Evolutionary conservation across 177 flowering plant genomes (phyloP).

Genomic region (Telopea speciosissima): DNA sequence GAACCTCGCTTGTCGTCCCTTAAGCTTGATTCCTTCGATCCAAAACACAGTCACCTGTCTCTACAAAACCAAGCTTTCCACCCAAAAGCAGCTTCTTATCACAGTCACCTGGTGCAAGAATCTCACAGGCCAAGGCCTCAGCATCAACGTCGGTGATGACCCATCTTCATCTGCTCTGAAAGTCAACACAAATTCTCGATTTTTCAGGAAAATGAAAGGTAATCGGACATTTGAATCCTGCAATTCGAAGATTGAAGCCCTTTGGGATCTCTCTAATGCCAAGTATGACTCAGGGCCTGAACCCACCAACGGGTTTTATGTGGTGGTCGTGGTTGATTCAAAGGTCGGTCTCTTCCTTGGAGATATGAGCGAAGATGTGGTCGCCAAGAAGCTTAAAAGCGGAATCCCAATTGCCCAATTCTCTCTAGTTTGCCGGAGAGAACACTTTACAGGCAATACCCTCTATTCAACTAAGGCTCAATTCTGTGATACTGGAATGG

Average conservation of each 20-base stretch:
- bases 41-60: slow-evolving; percentile 39
- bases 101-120: slow-evolving; percentile 48
- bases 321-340: slow-evolving; percentile 40
- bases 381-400: slow-evolving; percentile 10
- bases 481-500: slow-evolving; percentile 36
- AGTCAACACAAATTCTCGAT: slow-evolving; percentile 16
- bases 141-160: slow-evolving; percentile 21
- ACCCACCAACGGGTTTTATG: slow-evolving; percentile 39
- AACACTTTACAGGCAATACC: slow-evolving; percentile 36
- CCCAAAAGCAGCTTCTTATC: slow-evolving; percentile 31
- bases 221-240: slow-evolving; percentile 19
- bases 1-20: slow-evolving; percentile 23
- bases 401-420: slow-evolving; percentile 18
- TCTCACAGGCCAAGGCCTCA: slow-evolving; percentile 27
- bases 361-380: slow-evolving; percentile 26
- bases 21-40: slow-evolving; percentile 31
- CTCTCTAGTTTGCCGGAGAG: slow-evolving; percentile 44
- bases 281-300: slow-evolving; percentile 46
- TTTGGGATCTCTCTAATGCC: slow-evolving; percentile 61
- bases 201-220: slow-evolving; percentile 35
- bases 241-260: slow-evolving; percentile 30
- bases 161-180: slow-evolving; percentile 16
- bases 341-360: slow-evolving; percentile 40
- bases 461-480: slow-evolving; percentile 46
- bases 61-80: slow-evolving; percentile 43